Base-by-base conservation (phyloP, 768 basidiomycete species). In the Myochromella boudieri region DNA sequence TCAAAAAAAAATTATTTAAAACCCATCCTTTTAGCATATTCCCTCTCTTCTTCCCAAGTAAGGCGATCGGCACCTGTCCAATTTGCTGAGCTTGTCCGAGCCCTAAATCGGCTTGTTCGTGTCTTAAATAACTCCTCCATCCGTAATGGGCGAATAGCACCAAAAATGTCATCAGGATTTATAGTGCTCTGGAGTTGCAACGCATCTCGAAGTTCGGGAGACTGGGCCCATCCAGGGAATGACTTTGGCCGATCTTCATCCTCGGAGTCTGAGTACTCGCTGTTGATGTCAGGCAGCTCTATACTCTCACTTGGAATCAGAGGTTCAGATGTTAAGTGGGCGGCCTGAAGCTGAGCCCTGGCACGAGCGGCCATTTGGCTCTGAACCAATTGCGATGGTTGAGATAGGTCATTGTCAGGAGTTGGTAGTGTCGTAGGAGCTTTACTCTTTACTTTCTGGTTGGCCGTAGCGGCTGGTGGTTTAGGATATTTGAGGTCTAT, bases 221-320 rank as follows among this genome's bases (percentile, higher is more conserved):
- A 92, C 62, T 95, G 90, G 1, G 94, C 91, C 95, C 95, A 97
- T 18, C 80, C 74, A 2, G 91, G 91, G 54, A 82, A 85, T n/a
- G 81, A 82, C 53, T 80, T 74, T 32, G 78, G 76, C 15, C 86
- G 81, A 54, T 85, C 83, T 62, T 95, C 93, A 55, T 95, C 92
- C 36, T 93, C 95, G 4, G 94, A 97, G 66, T 95, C 91, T 4
- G 94, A 97, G 66, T 97, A 98, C 59, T 97, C 95, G 68, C 90
- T 93, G 58, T 93, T 87, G 60, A 97, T 93, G 37, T 98, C 95
- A 0, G 95, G 95, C 14, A 99, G 74, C 58, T 94, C 93, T 56
- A 95, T 91, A 60, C 77, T 83, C 71, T 93, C 88, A 61, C 84
- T 88, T 14, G 83, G 67, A 46, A 85, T 63, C 2, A 69, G 62